Evolutionary conservation across 2,329 filamentous ascomycete species (phyloP).

Genomic region (Lasiodiplodia sp.): DNA sequence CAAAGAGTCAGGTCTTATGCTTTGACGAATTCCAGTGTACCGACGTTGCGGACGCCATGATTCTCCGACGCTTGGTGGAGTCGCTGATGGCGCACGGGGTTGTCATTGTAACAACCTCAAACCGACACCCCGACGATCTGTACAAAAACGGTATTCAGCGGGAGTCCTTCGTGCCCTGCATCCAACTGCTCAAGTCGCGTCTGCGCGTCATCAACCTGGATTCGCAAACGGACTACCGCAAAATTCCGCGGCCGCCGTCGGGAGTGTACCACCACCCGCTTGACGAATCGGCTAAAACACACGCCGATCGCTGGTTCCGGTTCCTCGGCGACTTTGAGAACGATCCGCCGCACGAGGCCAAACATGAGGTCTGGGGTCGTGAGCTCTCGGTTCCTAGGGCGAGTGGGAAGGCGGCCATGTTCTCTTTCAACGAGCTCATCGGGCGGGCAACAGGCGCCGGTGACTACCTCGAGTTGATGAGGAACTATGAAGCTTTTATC

Average conservation of each 20-base stretch:
- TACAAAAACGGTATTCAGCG: slow-evolving; percentile 99
- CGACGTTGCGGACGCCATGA: slow-evolving; percentile 98
- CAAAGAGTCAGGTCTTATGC: slow-evolving; percentile 83
- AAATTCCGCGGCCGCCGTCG: slow-evolving; percentile 90
- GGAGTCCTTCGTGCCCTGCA: slow-evolving; percentile 93
- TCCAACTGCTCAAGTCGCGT: slow-evolving; percentile 84
- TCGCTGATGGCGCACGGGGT: slow-evolving; percentile 95
- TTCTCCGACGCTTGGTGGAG: slow-evolving; percentile 86
- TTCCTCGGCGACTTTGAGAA: slow-evolving; percentile 86
- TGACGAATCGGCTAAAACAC: slow-evolving; percentile 75
- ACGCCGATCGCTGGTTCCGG: slow-evolving; percentile 94
- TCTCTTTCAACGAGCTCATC: slow-evolving; percentile 92
- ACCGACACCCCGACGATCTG: slow-evolving; percentile 93
- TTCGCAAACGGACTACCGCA: slow-evolving; percentile 95
- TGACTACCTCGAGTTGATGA: slow-evolving; percentile 91
- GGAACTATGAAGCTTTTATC: slow-evolving; percentile 90
- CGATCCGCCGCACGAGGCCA: slow-evolving; percentile 77
- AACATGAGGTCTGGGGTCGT: slow-evolving; percentile 89
- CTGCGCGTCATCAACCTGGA: slow-evolving; percentile 93
- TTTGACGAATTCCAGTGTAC: slow-evolving; percentile 99
- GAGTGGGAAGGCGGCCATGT: slow-evolving; percentile 86
- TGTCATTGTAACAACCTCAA: slow-evolving; percentile 93
- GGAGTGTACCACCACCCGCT: slow-evolving; percentile 94
- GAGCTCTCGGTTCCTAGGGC: slow-evolving; percentile 87
- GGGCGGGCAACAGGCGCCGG: slow-evolving; percentile 88